Base-by-base conservation (phyloP, 257 asterid genomes). In the Fraxinus cuspidata region DNA sequence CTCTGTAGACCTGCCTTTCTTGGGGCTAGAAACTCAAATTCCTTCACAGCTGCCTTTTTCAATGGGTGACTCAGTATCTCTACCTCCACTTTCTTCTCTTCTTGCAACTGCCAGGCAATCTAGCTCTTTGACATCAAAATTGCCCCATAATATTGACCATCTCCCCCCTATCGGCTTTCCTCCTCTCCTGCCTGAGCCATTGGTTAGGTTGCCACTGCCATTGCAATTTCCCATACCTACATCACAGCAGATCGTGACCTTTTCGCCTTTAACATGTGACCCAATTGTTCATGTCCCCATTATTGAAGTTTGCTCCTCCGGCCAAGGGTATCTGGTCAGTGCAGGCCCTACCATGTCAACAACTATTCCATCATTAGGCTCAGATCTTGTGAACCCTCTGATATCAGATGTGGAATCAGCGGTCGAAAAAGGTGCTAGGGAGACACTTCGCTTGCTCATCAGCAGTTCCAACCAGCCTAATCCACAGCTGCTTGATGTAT, bases 281-380 rank as follows among this genome's bases (percentile, higher is more conserved):
- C 93, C 99, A 0, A 93, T 96, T 32, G 97, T 96, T 28, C 98
- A 96, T 64, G 78, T 96, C 76, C 99, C 99, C 10, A 87, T 96
- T n/a, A 89, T 96, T 31, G 97, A 88, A 32, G 80, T 91, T 71
- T 95, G 96, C 84, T 93, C 99, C 7, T 90, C 98, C 5, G 99
- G 98, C 60, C 97, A 89, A 77, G 97, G 98, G 19, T 96, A 93
- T 75, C 66, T 96, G 74, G 99, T 92, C 69, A 90, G 96, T 65
- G 96, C 98, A 0, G 94, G 97, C 29, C 91, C 96, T 28, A 74
- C 88, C 23, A 89, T 91, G 35, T 84, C 96, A 2, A 83, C 96
- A 32, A 77, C 91, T 13, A 85, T 92, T 69, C 85, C 93, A 35
- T 88, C 96, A 1, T 71, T 91, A 28, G 83, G 74, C 25, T 85